phyloP scores from a whole-genome alignment of 106 monocot genomes.

The Gastrodia elata region DNA sequence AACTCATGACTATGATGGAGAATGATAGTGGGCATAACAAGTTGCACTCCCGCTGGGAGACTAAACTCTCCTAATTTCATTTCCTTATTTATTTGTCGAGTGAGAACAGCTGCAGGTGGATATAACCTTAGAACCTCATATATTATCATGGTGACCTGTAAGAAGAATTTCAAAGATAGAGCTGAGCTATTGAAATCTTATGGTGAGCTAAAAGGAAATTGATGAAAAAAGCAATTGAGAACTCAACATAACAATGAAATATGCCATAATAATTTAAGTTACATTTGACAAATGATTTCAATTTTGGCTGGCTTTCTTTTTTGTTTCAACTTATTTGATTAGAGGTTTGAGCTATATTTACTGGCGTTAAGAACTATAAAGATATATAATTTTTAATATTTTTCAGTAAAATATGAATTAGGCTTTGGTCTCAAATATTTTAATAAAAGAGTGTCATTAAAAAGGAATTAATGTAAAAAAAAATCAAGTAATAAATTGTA shows the following conservation, averaged over 20 bases:
- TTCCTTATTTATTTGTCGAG: conserved; percentile 12
- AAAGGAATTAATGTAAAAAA: neutral
- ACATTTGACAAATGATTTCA: no score
- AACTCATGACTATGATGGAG: conserved; percentile 11
- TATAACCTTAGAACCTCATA: conserved; percentile 15
- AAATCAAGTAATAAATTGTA: neutral
- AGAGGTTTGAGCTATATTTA: no score
- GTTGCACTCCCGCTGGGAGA: conserved; percentile 9
- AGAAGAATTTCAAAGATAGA: neutral
- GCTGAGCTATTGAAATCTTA: neutral
- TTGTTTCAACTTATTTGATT: no score
- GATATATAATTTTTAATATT: neutral
- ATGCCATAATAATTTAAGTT: no score
- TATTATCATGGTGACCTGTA: conserved; percentile 19
- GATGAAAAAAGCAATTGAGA: neutral
- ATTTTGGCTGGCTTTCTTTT: no score
- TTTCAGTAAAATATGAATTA: neutral
- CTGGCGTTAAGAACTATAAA: neutral
- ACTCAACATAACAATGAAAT: no score
- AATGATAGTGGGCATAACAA: conserved; percentile 7
- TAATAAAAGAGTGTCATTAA: neutral
- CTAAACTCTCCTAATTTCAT: conserved; percentile 11
- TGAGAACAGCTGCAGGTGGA: neutral
- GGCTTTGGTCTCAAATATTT: neutral
- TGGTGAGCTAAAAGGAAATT: neutral